Base-by-base conservation (phyloP, 2,329 filamentous ascomycete species). In the Curvularia eragrostidis region DNA sequence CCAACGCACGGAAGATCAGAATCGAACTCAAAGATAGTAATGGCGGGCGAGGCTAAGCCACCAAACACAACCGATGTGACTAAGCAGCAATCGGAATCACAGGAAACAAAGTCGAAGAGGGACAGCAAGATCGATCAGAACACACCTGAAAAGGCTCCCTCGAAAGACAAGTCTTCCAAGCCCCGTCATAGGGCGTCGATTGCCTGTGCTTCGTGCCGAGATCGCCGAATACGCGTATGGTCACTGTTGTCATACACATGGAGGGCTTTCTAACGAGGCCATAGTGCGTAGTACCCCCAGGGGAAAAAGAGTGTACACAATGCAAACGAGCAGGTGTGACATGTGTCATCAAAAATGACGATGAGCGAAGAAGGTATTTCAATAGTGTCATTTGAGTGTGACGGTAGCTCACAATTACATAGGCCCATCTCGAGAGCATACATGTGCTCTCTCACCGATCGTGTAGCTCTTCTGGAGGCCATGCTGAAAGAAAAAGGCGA, bases 381-480 rank as follows among this genome's bases (percentile, higher is more conserved):
- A 5, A 5, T 15, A 7, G 23, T 44, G 6, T 19, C 7, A 15
- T 38, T n/a, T 13, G 3, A 8, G 13, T n/a, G 21, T 1, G 26
- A 2, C 30, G 18, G 28, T 23, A 15, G 21, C 57, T 53, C 52
- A 66, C 62, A 10, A 58, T 36, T 52, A 32, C 50, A 28, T 43
- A 85, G 83, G 36, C 84, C 84, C 7, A 84, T 85, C 32, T 85
- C 83, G 19, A 82, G 84, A 68, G 84, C 84, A 52, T 86, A 85
- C 70, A 84, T 85, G 79, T 82, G 81, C 39, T 85, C 83, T 1
- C 74, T 86, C 10, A 83, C 83, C n/a, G 82, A 83, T 23, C 79
- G 84, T 4, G 83, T 85, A 42, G 74, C 78, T 7, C 62, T 85
- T 58, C 76, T 86, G 0, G 84, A 86, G 71, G 72, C 72, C 15